Conservation (phyloP, 306 rosid species). For the Vigna trinervia region DNA sequence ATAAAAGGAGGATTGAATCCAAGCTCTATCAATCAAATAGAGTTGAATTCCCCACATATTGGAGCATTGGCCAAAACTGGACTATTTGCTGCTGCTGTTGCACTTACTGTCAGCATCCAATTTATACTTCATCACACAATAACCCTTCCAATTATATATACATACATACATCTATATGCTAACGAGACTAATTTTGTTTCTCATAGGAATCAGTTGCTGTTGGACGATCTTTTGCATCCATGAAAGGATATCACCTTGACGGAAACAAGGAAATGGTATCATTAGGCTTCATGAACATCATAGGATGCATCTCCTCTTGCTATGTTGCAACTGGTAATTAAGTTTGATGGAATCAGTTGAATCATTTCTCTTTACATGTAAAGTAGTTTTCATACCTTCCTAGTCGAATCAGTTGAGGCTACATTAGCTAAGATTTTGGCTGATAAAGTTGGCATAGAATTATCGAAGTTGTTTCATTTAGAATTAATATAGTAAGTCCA, state of each 20-base stretch:
- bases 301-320: conserved; percentile 73
- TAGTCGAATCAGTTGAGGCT: neutral
- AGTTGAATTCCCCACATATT: conserved; percentile 42
- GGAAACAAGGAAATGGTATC: conserved; percentile 17
- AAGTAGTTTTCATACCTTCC: no score
- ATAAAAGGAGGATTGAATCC: conserved; percentile 6
- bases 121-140: neutral
- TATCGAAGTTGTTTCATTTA: neutral
- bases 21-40: neutral
- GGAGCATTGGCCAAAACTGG: conserved; percentile 61
- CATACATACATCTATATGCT: neutral
- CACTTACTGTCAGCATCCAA: conserved; percentile 58
- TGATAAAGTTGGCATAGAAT: neutral
- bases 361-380: no score
- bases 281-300: conserved; percentile 20
- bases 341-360: neutral
- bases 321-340: conserved; percentile 69
- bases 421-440: conserved; percentile 17
- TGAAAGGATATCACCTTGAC: conserved; percentile 2
- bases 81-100: conserved; percentile 59
- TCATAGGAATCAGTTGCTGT: neutral
- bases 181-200: neutral
- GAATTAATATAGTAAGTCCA: no score
- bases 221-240: conserved; percentile 8
- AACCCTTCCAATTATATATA: neutral